Percentiles rank a stretch among this genome's conserved stretches.
Conservation (phyloP, 176 grass and related monocot genomes). For the Eragrostis nindensis region DNA sequence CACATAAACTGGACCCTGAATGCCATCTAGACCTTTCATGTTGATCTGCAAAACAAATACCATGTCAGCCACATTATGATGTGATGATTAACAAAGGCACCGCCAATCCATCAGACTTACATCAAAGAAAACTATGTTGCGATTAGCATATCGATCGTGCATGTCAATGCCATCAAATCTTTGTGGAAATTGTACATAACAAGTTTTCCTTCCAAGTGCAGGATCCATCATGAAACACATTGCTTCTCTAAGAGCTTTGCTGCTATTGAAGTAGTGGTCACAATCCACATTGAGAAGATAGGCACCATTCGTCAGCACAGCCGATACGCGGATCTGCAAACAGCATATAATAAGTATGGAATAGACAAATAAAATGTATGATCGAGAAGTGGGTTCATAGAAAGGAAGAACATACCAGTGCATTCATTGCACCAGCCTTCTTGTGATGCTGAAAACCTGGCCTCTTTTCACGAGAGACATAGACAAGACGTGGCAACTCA, state of each 20-base stretch:
- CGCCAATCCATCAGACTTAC: conserved; percentile 52
- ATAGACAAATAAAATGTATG: conserved; percentile 3
- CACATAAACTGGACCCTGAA: conserved; percentile 97
- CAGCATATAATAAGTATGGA: conserved; percentile 34
- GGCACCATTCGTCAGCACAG: conserved; percentile 97
- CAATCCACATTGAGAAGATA: conserved; percentile 99
- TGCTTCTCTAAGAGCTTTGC: conserved; percentile 99
- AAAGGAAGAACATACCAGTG: conserved; percentile 65
- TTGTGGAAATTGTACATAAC: conserved; percentile 98
- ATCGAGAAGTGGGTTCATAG: conserved; percentile 16
- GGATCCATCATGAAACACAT: conserved; percentile 99
- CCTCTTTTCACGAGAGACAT: conserved; percentile 99
- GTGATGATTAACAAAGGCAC: conserved; percentile 7
- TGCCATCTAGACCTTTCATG: conserved; percentile 99
- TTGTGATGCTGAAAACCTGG: conserved; percentile 99
- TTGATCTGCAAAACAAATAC: conserved; percentile 80
- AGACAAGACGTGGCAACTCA: conserved; percentile 94
- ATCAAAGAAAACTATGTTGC: conserved; percentile 99
- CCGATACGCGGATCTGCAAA: conserved; percentile 92
- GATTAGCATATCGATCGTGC: conserved; percentile 99
- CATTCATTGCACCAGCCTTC: conserved; percentile 99
- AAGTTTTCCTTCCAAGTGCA: conserved; percentile 89
- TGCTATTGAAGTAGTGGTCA: conserved; percentile 99
- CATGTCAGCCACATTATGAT: conserved; percentile 24
- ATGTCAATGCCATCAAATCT: conserved; percentile 99